Evolutionary conservation across 2,329 filamentous ascomycete genomes (phyloP).

Genomic region (Aspergillus bombycis): DNA sequence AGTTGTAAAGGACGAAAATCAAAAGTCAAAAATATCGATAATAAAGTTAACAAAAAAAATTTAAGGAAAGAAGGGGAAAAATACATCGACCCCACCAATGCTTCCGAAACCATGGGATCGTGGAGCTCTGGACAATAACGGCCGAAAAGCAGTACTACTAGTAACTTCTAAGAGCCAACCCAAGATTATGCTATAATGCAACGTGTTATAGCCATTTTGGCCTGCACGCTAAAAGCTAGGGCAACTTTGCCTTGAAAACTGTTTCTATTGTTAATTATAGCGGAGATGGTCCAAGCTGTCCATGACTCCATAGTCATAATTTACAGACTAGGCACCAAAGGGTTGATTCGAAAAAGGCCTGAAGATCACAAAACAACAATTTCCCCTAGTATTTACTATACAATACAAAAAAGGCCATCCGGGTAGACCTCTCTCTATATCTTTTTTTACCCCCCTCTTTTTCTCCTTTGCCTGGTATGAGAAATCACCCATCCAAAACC

Average conservation of each 20-base stretch:
- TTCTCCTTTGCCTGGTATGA: neutral
- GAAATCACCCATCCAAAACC: neutral
- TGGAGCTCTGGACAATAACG: slow-evolving; percentile 4
- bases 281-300: neutral
- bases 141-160: slow-evolving; percentile 2
- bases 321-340: neutral
- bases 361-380: neutral
- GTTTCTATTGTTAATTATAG: neutral
- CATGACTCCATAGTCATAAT: no score
- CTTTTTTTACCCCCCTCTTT: neutral
- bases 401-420: neutral
- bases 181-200: neutral
- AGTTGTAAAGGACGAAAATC: neutral
- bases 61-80: neutral
- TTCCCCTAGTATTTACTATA: neutral
- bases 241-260: neutral
- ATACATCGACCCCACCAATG: slow-evolving; percentile 1
- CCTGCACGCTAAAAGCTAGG: neutral
- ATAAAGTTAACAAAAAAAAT: neutral
- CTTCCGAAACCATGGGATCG: slow-evolving; percentile 2
- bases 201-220: neutral
- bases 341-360: neutral
- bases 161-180: neutral
- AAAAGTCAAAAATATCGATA: neutral
- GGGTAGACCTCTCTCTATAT: neutral